These are phyloP conservation scores for Plasmodium cynomolgi DNA, from an alignment of 169 alveolate species.

Conservation along the genomic window DNA sequence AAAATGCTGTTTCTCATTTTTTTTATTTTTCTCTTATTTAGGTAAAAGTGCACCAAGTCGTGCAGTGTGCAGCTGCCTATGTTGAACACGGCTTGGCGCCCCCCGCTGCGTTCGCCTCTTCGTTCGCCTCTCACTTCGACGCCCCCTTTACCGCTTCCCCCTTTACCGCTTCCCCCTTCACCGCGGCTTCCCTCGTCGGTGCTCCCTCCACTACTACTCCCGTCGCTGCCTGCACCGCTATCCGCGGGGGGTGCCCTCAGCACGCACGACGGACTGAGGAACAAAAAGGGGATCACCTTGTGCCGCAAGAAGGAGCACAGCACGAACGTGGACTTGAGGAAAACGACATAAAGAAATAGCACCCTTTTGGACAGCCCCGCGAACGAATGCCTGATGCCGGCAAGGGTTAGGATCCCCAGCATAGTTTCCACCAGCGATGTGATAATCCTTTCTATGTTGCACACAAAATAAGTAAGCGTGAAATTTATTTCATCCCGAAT, in stretches of 20 bases:
- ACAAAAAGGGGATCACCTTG: constrained; percentile 63
- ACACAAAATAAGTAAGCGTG: constrained; percentile 50
- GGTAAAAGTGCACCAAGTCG: constrained; percentile 33
- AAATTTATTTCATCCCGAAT: constrained; percentile 70
- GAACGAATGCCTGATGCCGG: constrained; percentile 25
- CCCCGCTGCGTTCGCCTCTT: background rate
- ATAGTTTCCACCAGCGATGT: constrained; percentile 15
- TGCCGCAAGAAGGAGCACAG: constrained; percentile 33
- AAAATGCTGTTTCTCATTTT: constrained; percentile 8
- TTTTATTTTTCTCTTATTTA: constrained; percentile 18
- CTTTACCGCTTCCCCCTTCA: background rate
- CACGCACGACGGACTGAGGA: constrained; percentile 39
- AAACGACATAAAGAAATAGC: constrained; percentile 14
- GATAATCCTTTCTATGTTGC: constrained; percentile 40
- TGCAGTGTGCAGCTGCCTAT: background rate
- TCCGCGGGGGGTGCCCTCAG: background rate
- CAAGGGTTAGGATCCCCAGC: constrained; percentile 15
- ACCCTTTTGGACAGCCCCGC: constrained; percentile 40
- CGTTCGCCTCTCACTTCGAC: background rate
- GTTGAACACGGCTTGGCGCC: background rate
- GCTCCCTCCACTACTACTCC: background rate
- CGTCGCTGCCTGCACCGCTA: background rate
- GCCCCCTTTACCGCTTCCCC: background rate
- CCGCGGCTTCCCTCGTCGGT: background rate
- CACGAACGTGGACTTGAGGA: constrained; percentile 32